Percentiles rank a stretch among this genome's conserved stretches.
These are phyloP conservation scores for Fonsecaea nubica DNA, from an alignment of 2,329 filamentous ascomycete genomes.

Conservation along the genomic window DNA sequence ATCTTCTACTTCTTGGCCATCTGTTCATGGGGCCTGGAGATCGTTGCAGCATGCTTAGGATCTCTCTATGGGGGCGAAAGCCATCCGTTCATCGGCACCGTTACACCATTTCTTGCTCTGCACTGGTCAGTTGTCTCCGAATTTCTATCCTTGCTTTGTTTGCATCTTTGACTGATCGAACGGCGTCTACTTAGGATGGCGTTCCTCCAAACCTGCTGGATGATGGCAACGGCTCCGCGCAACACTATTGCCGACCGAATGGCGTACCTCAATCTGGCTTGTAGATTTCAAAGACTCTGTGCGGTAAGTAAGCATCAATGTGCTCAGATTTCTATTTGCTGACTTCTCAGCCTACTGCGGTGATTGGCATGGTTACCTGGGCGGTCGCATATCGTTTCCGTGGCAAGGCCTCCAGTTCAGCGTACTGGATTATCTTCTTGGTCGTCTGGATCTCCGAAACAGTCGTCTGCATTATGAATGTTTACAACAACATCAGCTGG, in stretches of 20 bases:
- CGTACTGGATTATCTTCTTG: conserved; percentile 35
- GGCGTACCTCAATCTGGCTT: conserved; percentile 33
- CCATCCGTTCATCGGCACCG: conserved; percentile 31
- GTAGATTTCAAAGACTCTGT: conserved; percentile 31
- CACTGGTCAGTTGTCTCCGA: conserved; percentile 23
- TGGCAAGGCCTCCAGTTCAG: conserved; percentile 30
- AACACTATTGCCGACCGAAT: conserved; percentile 28
- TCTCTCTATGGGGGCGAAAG: conserved; percentile 32
- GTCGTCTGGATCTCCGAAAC: conserved; percentile 31
- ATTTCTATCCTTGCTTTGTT: neutral
- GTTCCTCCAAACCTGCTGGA: conserved; percentile 33
- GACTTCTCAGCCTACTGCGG: conserved; percentile 25
- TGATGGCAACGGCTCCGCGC: conserved; percentile 31
- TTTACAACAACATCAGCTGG: conserved; percentile 36
- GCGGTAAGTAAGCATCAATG: conserved; percentile 20
- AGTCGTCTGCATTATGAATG: conserved; percentile 35
- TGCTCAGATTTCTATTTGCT: neutral
- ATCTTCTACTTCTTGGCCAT: conserved; percentile 34
- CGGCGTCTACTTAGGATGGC: conserved; percentile 22
- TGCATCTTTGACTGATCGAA: neutral
- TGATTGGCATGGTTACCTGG: conserved; percentile 35
- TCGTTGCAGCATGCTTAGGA: conserved; percentile 29
- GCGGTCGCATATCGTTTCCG: conserved; percentile 32
- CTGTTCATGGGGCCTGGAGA: conserved; percentile 27
- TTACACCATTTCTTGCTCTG: conserved; percentile 27